Evolutionary conservation across 2,329 filamentous ascomycete genomes (phyloP), one percentile per base, ranked within the genome.

Genomic region (Aureobasidium leucospermi): DNA sequence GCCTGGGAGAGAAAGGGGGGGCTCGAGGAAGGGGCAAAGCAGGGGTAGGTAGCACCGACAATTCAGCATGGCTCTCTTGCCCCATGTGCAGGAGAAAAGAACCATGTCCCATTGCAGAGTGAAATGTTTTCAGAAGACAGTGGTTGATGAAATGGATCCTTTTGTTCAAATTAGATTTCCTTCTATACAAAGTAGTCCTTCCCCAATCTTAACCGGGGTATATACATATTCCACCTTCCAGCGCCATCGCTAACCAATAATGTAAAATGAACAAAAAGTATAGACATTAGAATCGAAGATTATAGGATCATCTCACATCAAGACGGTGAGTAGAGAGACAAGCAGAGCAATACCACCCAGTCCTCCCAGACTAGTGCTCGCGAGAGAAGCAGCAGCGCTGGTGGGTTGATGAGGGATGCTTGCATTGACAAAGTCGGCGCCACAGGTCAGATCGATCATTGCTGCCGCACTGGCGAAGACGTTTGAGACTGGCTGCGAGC

Each of bases 401-500:
- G 42, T 13, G 34, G 38, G 8, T 38, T 15, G n/a, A 31, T 9
- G 15, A 23, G 51, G 51, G 9, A 32, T 34, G 34, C 51, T 55
- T 6, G 51, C 38, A 34, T 55, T 55, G 29, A 55, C 38, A 9
- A 55, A 55, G 1, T 32, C 8, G 2, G 38, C 38, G 9, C 84
- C 84, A 65, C 84, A 87, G 10, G 68, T 78, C 10, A 83, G 77
- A 68, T 96, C 88, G 55, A 97, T 80, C 67, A 87, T 82, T 63
- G 81, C 74, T 0, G 93, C 92, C 0, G 91, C 90, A 9, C 75
- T 67, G 6, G 80, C 74, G 70, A 96, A 97, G 0, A 85, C 88
- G 15, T 77, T 71, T 29, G 82, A 81, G 48, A 97, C 80, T 7
- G 85, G 81, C 65, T 88, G 84, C 3, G 77, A 81, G 38, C 82